These are phyloP conservation scores for Verticillium tricorpus DNA, from an alignment of 2,329 filamentous ascomycete species.

Conservation along the genomic window DNA sequence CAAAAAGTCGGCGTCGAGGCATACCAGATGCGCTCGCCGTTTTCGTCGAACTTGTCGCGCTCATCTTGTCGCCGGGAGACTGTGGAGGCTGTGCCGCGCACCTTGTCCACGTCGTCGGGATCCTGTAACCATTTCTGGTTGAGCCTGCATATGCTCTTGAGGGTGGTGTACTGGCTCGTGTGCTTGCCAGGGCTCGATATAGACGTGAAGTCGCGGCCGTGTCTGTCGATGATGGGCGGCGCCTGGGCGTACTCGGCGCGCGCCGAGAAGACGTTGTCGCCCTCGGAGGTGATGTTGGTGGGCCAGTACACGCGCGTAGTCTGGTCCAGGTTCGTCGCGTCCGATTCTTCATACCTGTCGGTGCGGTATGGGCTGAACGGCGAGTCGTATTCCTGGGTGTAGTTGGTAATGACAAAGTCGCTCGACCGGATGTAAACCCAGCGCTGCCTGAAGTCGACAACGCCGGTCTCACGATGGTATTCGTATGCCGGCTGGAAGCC, in stretches of 20 bases:
- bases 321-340: conserved; percentile 6
- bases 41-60: neutral
- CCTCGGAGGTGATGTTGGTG: conserved; percentile 8
- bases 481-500: conserved; percentile 8
- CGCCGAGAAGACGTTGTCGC: conserved; percentile 5
- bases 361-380: neutral
- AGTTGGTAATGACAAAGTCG: conserved; percentile 9
- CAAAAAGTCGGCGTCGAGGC: conserved; percentile 9
- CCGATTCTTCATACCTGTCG: conserved; percentile 5
- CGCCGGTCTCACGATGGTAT: neutral
- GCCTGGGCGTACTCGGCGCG: conserved; percentile 7
- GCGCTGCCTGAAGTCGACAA: conserved; percentile 11
- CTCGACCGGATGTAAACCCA: conserved; percentile 13
- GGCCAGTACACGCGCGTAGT: conserved; percentile 12
- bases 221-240: neutral
- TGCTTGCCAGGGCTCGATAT: neutral
- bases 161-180: conserved; percentile 11
- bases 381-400: neutral
- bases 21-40: neutral
- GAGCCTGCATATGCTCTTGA: conserved; percentile 10
- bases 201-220: neutral
- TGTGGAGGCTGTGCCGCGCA: neutral
- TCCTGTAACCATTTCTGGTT: conserved; percentile 2
- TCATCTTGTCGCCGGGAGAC: neutral
- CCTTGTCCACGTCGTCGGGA: neutral